phyloP scores from a whole-genome alignment of 1,284 basidiomycete genomes.

The Trichosporon asahii region DNA sequence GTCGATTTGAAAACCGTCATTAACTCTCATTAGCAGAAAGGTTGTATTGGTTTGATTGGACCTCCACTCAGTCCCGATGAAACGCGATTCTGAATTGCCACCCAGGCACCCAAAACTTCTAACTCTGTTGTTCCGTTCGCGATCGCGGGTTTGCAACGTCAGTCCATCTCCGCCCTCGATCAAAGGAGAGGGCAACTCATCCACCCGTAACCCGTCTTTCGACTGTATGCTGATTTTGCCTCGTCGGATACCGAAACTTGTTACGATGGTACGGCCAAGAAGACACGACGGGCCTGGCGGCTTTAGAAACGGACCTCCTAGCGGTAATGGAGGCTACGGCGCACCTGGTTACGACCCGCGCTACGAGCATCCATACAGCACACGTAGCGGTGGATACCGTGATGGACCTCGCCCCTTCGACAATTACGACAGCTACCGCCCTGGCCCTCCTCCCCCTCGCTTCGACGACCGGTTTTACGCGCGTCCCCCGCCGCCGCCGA shows the following conservation, averaged over 20 bases:
- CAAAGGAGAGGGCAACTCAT: neutral
- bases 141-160: neutral
- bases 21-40: neutral
- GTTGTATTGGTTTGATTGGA: neutral
- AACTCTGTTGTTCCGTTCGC: neutral
- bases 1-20: neutral
- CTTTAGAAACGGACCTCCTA: neutral
- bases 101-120: constrained; percentile 1
- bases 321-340: neutral
- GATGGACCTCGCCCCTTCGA: neutral
- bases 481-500: neutral
- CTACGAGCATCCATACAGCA: neutral
- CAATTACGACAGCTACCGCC: constrained; percentile 2
- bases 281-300: neutral
- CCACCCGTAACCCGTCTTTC: neutral
- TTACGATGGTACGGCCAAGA: neutral
- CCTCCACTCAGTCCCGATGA: neutral
- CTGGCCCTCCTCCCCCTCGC: neutral
- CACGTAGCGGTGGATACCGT: neutral
- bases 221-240: neutral
- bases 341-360: neutral
- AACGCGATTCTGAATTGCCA: neutral
- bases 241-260: neutral
- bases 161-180: neutral
- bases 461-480: neutral